Base-by-base conservation (phyloP, 768 basidiomycete species). In the Boletellus sp. region DNA sequence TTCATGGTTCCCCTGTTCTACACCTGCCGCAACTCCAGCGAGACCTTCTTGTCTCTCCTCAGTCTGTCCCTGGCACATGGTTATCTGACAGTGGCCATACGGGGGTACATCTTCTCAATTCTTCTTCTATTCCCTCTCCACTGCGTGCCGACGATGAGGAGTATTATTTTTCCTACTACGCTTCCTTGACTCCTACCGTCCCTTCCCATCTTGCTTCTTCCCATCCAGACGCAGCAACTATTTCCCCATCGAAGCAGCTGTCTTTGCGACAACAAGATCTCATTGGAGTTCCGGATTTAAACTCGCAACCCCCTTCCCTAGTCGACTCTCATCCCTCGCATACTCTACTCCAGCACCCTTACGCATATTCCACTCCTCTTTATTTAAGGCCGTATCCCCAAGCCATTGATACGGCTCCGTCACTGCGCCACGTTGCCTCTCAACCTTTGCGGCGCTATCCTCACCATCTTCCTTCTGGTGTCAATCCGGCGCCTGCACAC, bases 131-230 rank as follows among this genome's bases (percentile, higher is more conserved):
- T 35, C 58, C 52, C 42, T 61, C 56, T 41, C 65, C 60, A 2
- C 54, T 63, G 36, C 50, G 57, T 37, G 28, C 63, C 3, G 68
- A 69, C 36, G 70, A 73, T 4, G 75, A 79, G 17, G 78, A 79
- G 36, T 77, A 76, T 51, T 78, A 77, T 56, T 71, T 77, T 55
- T 74, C 78, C 4, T 78, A 78, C 64, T 80, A 78, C 59, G 66
- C 76, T 11, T 71, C 73, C 6, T 55, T 75, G 13, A 46, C 69
- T 20, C 54, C 53, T 16, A 28, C 55, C 13, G 46, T 49, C 34
- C 52, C 53, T 37, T 51, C 55, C 37, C 33, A 36, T n/a, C 28
- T 52, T 5, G 7, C 46, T 52, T 53, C 52, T 53, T 57, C 57
- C 37, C 42, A 42, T 7, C 44, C 53, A 24, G 57, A 55, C 45